These are phyloP conservation scores for Stephanodiscus minutulus DNA, from an alignment of 108 stramenopile genomes.

Conservation along the genomic window DNA sequence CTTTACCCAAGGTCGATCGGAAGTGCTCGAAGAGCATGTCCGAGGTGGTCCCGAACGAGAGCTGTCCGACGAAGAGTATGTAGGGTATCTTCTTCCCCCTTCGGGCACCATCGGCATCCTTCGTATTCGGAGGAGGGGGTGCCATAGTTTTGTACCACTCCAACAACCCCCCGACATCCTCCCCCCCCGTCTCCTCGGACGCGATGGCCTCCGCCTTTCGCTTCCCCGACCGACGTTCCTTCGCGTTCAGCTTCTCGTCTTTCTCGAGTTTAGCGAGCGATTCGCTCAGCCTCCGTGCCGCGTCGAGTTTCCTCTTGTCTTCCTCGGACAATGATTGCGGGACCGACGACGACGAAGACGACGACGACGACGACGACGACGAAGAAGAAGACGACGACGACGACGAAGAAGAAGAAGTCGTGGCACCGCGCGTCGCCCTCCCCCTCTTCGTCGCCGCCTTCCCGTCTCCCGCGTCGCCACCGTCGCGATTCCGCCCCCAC, in stretches of 20 bases:
- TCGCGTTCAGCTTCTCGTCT: slow-evolving; percentile 44
- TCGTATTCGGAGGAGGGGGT: neutral
- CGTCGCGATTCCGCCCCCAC: slow-evolving; percentile 45
- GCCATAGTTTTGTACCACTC: slow-evolving; percentile 32
- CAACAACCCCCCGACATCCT: neutral
- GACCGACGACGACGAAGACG: neutral
- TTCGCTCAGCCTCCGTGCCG: slow-evolving; percentile 24
- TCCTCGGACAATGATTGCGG: neutral
- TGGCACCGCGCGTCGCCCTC: too few relatives aligned
- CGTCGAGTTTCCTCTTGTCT: neutral
- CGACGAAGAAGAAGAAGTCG: too few relatives aligned
- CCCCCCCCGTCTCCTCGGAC: slow-evolving; percentile 21
- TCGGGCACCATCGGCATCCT: slow-evolving; percentile 3
- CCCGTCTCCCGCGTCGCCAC: slow-evolving; percentile 4
- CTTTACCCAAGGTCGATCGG: slow-evolving; percentile 53
- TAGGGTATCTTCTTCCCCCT: slow-evolving; percentile 56
- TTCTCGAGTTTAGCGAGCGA: slow-evolving; percentile 22
- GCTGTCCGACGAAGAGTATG: slow-evolving; percentile 92
- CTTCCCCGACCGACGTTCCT: slow-evolving; percentile 53
- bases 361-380: too few relatives aligned
- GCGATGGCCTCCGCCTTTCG: slow-evolving; percentile 56
- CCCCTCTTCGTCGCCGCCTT: slow-evolving; percentile 18
- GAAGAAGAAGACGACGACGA: too few relatives aligned
- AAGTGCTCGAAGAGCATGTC: slow-evolving; percentile 73
- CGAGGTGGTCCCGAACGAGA: slow-evolving; percentile 81